phyloP scores from a whole-genome alignment of 2,329 filamentous ascomycete genomes.

The Allantophomopsis cytisporea region DNA sequence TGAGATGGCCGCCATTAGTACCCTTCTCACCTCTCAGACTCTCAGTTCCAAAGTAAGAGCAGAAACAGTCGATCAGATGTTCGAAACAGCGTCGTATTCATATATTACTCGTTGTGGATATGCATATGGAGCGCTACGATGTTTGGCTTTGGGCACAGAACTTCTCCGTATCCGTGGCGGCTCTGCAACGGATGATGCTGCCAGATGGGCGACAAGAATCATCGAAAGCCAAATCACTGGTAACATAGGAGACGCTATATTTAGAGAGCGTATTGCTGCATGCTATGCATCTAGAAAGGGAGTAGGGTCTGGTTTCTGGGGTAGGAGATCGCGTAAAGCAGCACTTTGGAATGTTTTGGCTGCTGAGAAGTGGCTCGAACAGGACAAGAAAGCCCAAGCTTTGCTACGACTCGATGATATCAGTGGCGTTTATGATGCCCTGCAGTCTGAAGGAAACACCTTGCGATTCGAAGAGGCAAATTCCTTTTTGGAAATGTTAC shows the following conservation, averaged over 20 bases:
- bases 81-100: constrained; percentile 85
- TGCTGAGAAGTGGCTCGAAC: constrained; percentile 69
- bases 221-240: constrained; percentile 70
- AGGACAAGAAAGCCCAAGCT: constrained; percentile 66
- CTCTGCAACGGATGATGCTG: constrained; percentile 72
- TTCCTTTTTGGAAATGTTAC: constrained; percentile 30
- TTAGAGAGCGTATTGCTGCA: constrained; percentile 74
- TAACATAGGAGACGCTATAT: constrained; percentile 62
- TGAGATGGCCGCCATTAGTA: constrained; percentile 84
- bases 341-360: constrained; percentile 80
- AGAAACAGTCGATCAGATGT: constrained; percentile 73
- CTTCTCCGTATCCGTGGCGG: constrained; percentile 71
- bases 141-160: constrained; percentile 64
- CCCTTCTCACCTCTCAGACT: constrained; percentile 62
- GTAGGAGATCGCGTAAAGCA: constrained; percentile 67
- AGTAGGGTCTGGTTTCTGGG: constrained; percentile 51
- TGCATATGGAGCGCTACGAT: constrained; percentile 69
- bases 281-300: constrained; percentile 69
- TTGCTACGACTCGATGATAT: constrained; percentile 66
- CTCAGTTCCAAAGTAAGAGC: constrained; percentile 62
- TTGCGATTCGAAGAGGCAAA: constrained; percentile 34
- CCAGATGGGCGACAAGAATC: constrained; percentile 68
- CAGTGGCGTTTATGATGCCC: constrained; percentile 34
- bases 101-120: constrained; percentile 76
- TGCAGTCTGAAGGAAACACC: constrained; percentile 36